Base-by-base conservation (phyloP, 2,329 filamentous ascomycete genomes). In the Diaporthe sp. region DNA sequence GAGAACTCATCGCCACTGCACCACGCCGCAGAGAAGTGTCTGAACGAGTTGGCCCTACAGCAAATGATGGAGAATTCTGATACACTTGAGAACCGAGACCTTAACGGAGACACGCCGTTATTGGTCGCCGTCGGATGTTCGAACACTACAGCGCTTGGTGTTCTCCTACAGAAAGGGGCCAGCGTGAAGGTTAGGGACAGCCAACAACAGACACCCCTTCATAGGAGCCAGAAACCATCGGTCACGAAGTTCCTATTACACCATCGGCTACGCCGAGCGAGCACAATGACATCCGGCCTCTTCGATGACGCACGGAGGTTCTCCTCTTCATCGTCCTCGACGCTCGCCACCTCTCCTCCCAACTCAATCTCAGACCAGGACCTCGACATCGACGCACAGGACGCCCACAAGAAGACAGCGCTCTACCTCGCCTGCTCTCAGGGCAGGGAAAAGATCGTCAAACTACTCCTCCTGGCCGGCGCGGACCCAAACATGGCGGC, bases 61-160 rank as follows among this genome's bases (percentile, higher is more conserved):
- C 74, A 75, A 64, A 73, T 75, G 61, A 55, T 66, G n/a, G 74
- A 70, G 3, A 75, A 75, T 25, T 73, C 71, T 1, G 47, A 69
- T 22, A 58, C 61, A 0, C 71, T 73, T 0, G 74, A 75, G 33
- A 42, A 60, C n/a, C 22, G 4, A 4, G 67, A 73, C 55, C 2
- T 38, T 1, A 35, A 33, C 22, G 47, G 54, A 6, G 74, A 75
- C 38, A 75, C 74, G 13, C 74, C 74, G 3, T 28, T 75, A 22
- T 19, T 75, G 3, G 40, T 54, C n/a, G 74, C 74, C 17, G 38
- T 66, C 4, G 15, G n/a, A 1, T 50, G 22, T 6, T 70, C 71
- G 0, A 75, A 75, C 28, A 54, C 30, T 3, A 15, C 38, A 9
- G 74, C 74, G 10, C 40, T 75, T n/a, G n/a, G 8, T 3, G 19